Base-by-base conservation (phyloP, 2,329 filamentous ascomycete genomes). In the Colletotrichum trifolii region DNA sequence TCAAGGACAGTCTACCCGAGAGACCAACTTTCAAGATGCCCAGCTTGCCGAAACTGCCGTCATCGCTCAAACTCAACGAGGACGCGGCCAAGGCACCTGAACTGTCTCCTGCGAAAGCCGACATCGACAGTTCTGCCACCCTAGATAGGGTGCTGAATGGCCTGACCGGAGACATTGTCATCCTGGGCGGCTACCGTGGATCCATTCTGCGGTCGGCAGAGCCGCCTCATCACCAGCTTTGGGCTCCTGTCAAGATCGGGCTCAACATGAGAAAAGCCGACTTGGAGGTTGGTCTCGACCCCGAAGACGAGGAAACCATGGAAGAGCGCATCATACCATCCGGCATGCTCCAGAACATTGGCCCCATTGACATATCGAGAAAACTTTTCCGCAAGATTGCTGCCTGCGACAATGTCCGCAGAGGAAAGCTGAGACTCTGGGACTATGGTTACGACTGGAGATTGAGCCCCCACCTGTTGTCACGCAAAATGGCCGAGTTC, bases 371-470 rank as follows among this genome's bases (percentile, higher is more conserved):
- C 75, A 94, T 97, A 63, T 93, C 92, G 5, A 89, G 89, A 63
- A 87, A 93, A 43, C 81, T 98, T 1, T 89, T 97, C 76, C 94
- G 92, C 73, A 89, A 91, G 60, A 77, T 97, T 17, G 85, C 87
- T 54, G 89, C 90, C 38, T 92, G 87, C 69, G 88, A 93, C 11
- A 96, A 96, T 71, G 88, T 87, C 2, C 85, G 86, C 56, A 83
- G 81, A 4, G 93, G 92, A 8, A 90, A 86, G 67, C 80, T 97
- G 6, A 85, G 93, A 50, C 86, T 97, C 1, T 94, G 94, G 82
- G 91, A 97, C 71, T 98, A 95, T 73, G 94, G 94, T 15, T 98
- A 97, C 72, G 95, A 98, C 77, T 98, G 95, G 95, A 86, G 95
- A 13, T 81, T 97, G 43, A 96, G 92, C 68, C 95, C 95, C 1